Base-by-base conservation (phyloP, 208 protist species). In the Wallacemonas sp. region DNA sequence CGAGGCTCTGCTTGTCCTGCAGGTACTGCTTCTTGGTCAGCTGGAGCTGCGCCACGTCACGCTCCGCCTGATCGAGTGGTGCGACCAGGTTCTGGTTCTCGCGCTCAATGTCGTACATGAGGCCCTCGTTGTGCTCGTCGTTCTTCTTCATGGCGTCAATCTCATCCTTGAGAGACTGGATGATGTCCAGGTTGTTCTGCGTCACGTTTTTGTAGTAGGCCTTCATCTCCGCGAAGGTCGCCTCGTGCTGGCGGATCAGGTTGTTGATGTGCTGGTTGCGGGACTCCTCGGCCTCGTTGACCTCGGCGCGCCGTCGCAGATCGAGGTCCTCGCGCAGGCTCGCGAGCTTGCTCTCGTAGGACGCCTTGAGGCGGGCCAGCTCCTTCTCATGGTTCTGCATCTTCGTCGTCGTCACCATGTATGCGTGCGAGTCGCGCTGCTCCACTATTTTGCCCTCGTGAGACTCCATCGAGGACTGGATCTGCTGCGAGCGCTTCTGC, bases 201-300 rank as follows among this genome's bases (percentile, higher is more conserved):
- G 98, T 99, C 70, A 99, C 99, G 70, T 97, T 92, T 67, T 98
- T 98, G 85, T 99, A 99, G 89, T 99, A 99, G 3, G 78, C 74
- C 80, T 99, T 99, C 85, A 98, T 99, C 72, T 99, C 96, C 30
- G 70, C 72, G 74, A 99, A 99, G 23, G 98, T 95, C 32, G 80
- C 76, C 74, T 98, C 93, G 78, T 99, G 98, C 65, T 98, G 95
- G 49, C 68, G 67, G 68, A 99, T 97, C 43, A 99, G 92, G 56
- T 94, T 76, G 65, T 97, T 96, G 66, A 99, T 99, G 79, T 99
- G 97, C 44, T 85, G 80, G 72, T 99, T 98, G 70, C 98, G 98
- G 24, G 80, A 77, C 74, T 99, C 95, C 74, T 99, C 97, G 29
- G 97, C 87, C 64, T 99, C 97, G 62, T 97, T 84, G 4, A 98